phyloP scores from a whole-genome alignment of 371 early-diverging fungal genomes.

The Zopfochytrium polystomum region DNA sequence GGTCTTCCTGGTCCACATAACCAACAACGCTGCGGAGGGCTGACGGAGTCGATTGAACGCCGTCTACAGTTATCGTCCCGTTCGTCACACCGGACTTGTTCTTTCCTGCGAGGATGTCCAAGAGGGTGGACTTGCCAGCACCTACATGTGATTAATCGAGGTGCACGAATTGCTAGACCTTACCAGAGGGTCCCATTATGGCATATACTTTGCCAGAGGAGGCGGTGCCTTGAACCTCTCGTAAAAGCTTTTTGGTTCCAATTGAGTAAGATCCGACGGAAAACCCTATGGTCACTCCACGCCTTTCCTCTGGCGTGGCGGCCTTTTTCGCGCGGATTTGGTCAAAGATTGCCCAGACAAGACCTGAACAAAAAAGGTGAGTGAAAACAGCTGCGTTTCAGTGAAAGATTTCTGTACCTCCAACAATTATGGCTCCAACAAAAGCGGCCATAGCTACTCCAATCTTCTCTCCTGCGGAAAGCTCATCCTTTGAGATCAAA shows the following conservation, averaged over 20 bases:
- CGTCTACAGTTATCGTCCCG: slow-evolving; percentile 18
- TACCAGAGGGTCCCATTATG: slow-evolving; percentile 69
- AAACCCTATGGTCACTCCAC: slow-evolving; percentile 30
- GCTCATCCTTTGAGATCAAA: neutral
- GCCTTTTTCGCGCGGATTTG: slow-evolving; percentile 15
- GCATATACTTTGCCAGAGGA: slow-evolving; percentile 81
- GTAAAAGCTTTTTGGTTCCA: slow-evolving; percentile 48
- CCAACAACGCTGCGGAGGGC: slow-evolving; percentile 53
- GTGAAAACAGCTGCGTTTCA: neutral
- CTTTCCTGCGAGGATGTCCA: slow-evolving; percentile 88
- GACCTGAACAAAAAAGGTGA: neutral
- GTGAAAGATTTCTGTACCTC: neutral
- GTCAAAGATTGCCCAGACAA: slow-evolving; percentile 22
- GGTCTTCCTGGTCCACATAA: slow-evolving; percentile 94
- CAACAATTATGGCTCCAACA: slow-evolving; percentile 3
- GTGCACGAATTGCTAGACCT: too few species aligned
- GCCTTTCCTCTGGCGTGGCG: slow-evolving; percentile 23
- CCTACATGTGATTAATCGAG: too few species aligned
- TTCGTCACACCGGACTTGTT: slow-evolving; percentile 61
- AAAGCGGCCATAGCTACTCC: slow-evolving; percentile 21
- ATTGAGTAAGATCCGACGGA: slow-evolving; percentile 23
- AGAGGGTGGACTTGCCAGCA: slow-evolving; percentile 76
- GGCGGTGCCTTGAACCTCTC: slow-evolving; percentile 66
- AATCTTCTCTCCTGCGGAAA: slow-evolving; percentile 40
- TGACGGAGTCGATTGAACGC: slow-evolving; percentile 9